Evolutionary conservation across 2,329 filamentous ascomycete species (phyloP).

Genomic region (Fusarium coicis): DNA sequence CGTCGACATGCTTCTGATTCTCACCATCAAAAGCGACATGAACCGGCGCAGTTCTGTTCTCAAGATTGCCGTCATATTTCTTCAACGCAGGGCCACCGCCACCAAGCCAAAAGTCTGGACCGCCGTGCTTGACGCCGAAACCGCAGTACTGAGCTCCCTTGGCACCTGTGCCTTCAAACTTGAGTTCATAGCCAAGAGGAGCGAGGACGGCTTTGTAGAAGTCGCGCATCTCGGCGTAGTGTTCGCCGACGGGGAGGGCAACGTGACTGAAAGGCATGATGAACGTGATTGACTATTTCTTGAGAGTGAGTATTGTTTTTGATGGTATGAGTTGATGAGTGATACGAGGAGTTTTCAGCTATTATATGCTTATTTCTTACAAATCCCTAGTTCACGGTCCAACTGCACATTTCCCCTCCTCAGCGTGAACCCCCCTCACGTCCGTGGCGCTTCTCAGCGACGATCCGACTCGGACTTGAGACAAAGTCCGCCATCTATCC

Average conservation of each 20-base stretch:
- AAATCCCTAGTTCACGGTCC: conserved; percentile 19
- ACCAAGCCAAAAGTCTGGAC: conserved; percentile 43
- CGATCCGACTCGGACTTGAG: conserved; percentile 16
- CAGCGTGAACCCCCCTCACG: conserved; percentile 20
- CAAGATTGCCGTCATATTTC: conserved; percentile 39
- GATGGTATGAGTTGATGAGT: not conserved
- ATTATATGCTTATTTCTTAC: conserved; percentile 16
- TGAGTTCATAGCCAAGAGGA: conserved; percentile 41
- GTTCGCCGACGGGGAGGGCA: conserved; percentile 37
- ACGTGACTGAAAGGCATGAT: conserved; percentile 40
- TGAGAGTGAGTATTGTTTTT: not conserved
- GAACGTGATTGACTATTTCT: not conserved
- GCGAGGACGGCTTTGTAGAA: conserved; percentile 44
- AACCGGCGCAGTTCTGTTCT: conserved; percentile 33
- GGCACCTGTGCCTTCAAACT: conserved; percentile 24
- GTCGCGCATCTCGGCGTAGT: conserved; percentile 44
- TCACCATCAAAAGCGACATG: conserved; percentile 40
- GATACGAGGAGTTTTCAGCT: not conserved
- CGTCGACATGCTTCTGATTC: conserved; percentile 32
- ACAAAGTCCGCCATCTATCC: conserved; percentile 14
- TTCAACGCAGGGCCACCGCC: conserved; percentile 26
- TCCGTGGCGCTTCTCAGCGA: not conserved
- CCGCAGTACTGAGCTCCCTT: conserved; percentile 32
- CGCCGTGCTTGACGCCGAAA: conserved; percentile 31
- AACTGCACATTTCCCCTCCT: conserved; percentile 8